A percentile compares a stretch with the other conserved stretches of the same genome.
Conservation (phyloP, 2,329 filamentous ascomycete genomes). For the Neonectria punicea region DNA sequence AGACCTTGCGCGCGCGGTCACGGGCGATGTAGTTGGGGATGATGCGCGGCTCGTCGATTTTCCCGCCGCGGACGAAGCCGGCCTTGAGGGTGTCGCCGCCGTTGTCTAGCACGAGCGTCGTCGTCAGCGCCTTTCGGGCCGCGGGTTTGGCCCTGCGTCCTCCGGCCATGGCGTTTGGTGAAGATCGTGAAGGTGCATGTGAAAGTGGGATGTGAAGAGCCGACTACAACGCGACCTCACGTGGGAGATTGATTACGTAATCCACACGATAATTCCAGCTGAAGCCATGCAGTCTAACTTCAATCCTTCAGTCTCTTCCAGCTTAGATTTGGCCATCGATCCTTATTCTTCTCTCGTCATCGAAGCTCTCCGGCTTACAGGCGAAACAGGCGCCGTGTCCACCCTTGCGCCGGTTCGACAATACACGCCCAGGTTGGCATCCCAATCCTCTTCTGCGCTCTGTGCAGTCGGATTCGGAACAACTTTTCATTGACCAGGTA, state of each 20-base stretch:
- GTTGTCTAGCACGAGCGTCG: conserved; percentile 91
- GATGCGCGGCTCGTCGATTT: conserved; percentile 68
- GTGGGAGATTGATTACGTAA: conserved; percentile 34
- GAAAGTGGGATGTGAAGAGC: conserved; percentile 16
- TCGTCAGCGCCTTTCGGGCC: conserved; percentile 63
- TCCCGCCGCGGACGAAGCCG: conserved; percentile 70
- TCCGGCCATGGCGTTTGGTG: conserved; percentile 52
- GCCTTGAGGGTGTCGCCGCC: conserved; percentile 93
- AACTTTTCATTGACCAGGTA: not conserved
- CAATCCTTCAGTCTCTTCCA: no score
- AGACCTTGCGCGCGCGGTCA: conserved; percentile 80
- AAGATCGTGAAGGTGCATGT: not conserved
- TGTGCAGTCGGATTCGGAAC: no score
- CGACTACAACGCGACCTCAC: conserved; percentile 32
- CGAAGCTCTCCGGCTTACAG: no score
- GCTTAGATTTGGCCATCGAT: no score
- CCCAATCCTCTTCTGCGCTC: no score
- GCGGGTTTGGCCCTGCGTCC: conserved; percentile 64
- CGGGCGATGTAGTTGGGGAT: conserved; percentile 92
- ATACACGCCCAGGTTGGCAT: no score
- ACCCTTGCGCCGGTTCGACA: not conserved
- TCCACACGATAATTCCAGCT: not conserved
- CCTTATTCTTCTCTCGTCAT: no score
- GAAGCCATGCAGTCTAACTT: no score
- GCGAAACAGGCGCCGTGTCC: no score